A percentile compares a stretch with the other conserved stretches of the same genome.
phyloP scores from a whole-genome alignment of 1,139 yeast species.

The Taiozyma sp. region DNA sequence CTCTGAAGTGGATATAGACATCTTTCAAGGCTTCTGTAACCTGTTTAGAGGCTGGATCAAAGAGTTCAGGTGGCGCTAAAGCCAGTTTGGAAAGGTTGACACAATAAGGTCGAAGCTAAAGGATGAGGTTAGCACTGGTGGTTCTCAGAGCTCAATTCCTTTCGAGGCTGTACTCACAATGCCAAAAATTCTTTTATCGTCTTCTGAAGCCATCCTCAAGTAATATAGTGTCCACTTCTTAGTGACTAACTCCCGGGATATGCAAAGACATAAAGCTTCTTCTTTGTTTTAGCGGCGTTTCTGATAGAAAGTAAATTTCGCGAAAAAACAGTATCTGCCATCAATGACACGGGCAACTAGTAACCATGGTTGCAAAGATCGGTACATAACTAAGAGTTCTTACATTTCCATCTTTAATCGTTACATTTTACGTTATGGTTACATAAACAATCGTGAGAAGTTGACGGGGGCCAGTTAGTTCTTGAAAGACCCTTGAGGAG shows the following conservation, averaged over 20 bases:
- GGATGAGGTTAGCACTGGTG: constrained; percentile 13
- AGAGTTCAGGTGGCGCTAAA: constrained; percentile 31
- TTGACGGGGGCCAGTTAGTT: not conserved
- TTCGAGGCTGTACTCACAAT: constrained; percentile 7
- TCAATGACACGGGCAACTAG: not conserved
- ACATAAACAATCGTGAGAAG: not conserved
- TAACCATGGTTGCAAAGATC: not conserved
- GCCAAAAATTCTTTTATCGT: constrained; percentile 14
- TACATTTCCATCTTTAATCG: not conserved
- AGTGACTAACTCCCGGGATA: not conserved
- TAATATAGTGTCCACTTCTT: not conserved
- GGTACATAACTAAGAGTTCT: not conserved
- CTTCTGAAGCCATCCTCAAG: constrained; percentile 6
- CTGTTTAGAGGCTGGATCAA: constrained; percentile 27
- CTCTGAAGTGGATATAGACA: constrained; percentile 24
- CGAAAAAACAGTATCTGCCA: not conserved
- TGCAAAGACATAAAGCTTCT: no score
- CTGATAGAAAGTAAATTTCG: not conserved
- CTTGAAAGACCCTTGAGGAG: not conserved
- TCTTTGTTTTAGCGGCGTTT: no score
- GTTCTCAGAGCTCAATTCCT: not conserved
- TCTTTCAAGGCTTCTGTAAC: constrained; percentile 29
- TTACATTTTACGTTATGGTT: not conserved
- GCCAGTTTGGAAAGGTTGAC: constrained; percentile 37
- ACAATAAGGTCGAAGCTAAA: constrained; percentile 32